phyloP scores from a whole-genome alignment of 23 red algal genomes.

The Gracilaria gracilis region DNA sequence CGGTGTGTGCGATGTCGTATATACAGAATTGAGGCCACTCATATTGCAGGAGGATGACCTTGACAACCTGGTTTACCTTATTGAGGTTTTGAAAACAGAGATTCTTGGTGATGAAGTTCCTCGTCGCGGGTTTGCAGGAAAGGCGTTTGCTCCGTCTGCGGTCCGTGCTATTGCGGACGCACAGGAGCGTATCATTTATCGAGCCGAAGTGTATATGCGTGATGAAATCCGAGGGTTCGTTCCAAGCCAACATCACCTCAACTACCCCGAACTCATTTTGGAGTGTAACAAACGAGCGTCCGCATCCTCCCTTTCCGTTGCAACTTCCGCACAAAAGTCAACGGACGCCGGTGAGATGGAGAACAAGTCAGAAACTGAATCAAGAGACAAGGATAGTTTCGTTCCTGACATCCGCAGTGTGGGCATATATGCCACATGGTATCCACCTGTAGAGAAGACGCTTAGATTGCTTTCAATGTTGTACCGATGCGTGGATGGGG shows the following conservation, averaged over 20 bases:
- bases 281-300: slow-evolving; percentile 20
- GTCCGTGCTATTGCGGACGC: slow-evolving; percentile 81
- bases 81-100: slow-evolving; percentile 84
- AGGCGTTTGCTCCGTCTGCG: slow-evolving; percentile 58
- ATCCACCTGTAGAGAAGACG: slow-evolving; percentile 87
- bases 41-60: slow-evolving; percentile 84
- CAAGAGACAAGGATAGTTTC: not conserved
- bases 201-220: slow-evolving; percentile 84
- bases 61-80: slow-evolving; percentile 83
- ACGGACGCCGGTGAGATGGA: not conserved
- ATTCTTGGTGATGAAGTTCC: slow-evolving; percentile 74
- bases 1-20: slow-evolving; percentile 59
- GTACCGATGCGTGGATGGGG: slow-evolving; percentile 86
- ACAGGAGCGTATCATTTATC: slow-evolving; percentile 91
- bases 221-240: slow-evolving; percentile 82
- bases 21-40: slow-evolving; percentile 71
- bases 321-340: not conserved
- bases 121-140: slow-evolving; percentile 55
- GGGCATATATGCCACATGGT: slow-evolving; percentile 85
- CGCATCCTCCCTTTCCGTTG: not conserved
- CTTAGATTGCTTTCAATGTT: slow-evolving; percentile 88
- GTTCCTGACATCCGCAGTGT: slow-evolving; percentile 51
- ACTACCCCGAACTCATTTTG: slow-evolving; percentile 70
- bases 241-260: slow-evolving; percentile 66
- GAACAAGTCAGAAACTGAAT: not conserved